Conservation (phyloP, 805 yeast species). For the Starmerella gropengiesseri region DNA sequence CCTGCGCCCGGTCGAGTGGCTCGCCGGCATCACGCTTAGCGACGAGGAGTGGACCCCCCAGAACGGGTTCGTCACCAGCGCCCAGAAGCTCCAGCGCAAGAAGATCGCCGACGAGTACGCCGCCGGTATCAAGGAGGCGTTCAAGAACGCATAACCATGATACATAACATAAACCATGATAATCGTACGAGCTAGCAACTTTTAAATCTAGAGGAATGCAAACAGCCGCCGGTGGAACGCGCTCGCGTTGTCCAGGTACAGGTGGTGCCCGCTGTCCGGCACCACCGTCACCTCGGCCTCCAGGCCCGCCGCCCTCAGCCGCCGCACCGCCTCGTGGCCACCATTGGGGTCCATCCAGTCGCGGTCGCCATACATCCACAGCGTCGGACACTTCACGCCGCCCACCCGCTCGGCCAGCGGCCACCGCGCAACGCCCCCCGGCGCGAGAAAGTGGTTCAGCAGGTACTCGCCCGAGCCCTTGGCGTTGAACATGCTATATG, state of each 20-base stretch:
- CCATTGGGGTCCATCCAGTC: slow-evolving; percentile 55
- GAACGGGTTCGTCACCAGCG: slow-evolving; percentile 85
- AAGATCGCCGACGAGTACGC: slow-evolving; percentile 65
- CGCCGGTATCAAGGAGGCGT: slow-evolving; percentile 57
- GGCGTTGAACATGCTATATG: slow-evolving; percentile 74
- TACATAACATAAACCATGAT: not conserved
- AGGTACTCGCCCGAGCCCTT: slow-evolving; percentile 91
- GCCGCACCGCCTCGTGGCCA: slow-evolving; percentile 30
- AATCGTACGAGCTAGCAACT: not conserved
- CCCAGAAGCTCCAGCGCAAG: slow-evolving; percentile 91
- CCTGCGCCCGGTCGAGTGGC: slow-evolving; percentile 71
- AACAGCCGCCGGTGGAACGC: slow-evolving; percentile 36
- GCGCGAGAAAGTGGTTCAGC: slow-evolving; percentile 68
- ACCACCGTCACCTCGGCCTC: slow-evolving; percentile 31
- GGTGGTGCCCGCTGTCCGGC: slow-evolving; percentile 58
- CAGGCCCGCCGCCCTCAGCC: slow-evolving; percentile 22
- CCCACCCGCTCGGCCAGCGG: slow-evolving; percentile 51
- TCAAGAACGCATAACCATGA: slow-evolving; percentile 28
- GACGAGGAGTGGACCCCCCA: slow-evolving; percentile 98
- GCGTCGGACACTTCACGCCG: slow-evolving; percentile 42
- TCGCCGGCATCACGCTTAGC: slow-evolving; percentile 64
- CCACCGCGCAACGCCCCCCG: slow-evolving; percentile 81
- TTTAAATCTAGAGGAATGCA: not conserved
- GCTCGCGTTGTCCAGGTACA: slow-evolving; percentile 53
- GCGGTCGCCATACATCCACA: slow-evolving; percentile 77